Base-by-base conservation (phyloP, 169 alveolate species). In the Eimeria sp. region DNA sequence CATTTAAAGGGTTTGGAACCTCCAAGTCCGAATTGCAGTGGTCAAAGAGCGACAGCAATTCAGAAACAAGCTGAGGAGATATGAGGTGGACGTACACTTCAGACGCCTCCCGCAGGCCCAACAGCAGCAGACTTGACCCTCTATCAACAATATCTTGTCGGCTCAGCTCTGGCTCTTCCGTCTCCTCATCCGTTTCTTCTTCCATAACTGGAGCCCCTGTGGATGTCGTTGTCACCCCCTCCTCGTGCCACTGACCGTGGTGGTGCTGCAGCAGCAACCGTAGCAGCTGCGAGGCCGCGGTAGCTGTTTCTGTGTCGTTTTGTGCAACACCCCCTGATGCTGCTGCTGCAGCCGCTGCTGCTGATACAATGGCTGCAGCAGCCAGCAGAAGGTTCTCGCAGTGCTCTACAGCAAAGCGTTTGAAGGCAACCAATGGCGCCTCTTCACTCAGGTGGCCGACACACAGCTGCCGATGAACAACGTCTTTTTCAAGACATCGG, bases 311-410 rank as follows among this genome's bases (percentile, higher is more conserved):
- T 14, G 83, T 71, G 6, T 60, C 82, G 18, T 37, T 66, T 40
- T 27, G 20, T 8, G 18, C 71, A 23, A 62, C 10, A 8, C 68
- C 66, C 23, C 83, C 56, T 74, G 58, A 58, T 40, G 54, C 9
- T 60, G 68, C 58, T 23, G 71, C 94, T 87, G 71, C 94, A 37
- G 94, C 82, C 6, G 94, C 56, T 46, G 94, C 68, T 46, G 78
- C 83, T 60, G 94, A 46, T 20, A 46, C 82, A 66, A 66, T 87
- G 72, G 94, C 94, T 87, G 94, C 94, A 43, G 94, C 94, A 25
- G 49, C 82, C 62, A 66, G 71, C 10, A 83, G 77, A 25, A 83
- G 90, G 90, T 83, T 83, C 40, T 83, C 90, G 49, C 90, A 83
- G 18, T 83, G 90, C 77, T 83, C 90, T 33, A 83, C 58, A 30